Evolutionary conservation across 177 flowering plant genomes (phyloP), one percentile per base, ranked within the genome.

Genomic region (Viscum album): DNA sequence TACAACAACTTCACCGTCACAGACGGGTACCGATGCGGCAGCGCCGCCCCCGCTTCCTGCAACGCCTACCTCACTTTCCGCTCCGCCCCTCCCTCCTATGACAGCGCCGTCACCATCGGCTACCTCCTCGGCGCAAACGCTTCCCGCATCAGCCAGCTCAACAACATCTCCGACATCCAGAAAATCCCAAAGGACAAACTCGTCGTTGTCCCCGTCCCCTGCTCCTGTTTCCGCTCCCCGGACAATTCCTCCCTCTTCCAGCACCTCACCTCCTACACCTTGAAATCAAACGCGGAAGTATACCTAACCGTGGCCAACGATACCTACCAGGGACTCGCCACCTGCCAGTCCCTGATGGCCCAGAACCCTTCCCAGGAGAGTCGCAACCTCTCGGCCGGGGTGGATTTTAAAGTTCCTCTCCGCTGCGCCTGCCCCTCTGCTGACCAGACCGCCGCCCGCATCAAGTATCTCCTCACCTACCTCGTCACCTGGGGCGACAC

Each of bases 361-460:
- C 54, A 6, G 0, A n/a, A 34, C 52, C 32, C 29, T 0, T 28
- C 82, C 21, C 34, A 0, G 0, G 29, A 37, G 6, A 37, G 41
- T 37, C 41, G 41, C 41, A 12, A 63, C 17, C 36, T 92, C 52
- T 23, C 3, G 33, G 4, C 41, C 34, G 92, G 89, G 28, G 21
- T 56, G 2, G 75, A 66, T 52, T 63, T 90, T 37, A 72, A 29
- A 21, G 82, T 90, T 71, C 97, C 97, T 74, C 78, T 93, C 34
- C 81, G 96, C 73, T 93, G 98, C 79, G 92, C 98, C 73, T 93
- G 98, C 78, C 98, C 96, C 5, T 85, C 94, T 0, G 78, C 70
- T 68, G 81, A 78, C 35, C 98, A 93, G 66, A 75, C 59, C 30
- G 78, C 74, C 36, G 34, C 37, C 2, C 89, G 94, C 30, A 69